Evolutionary conservation across 345 rosid genomes (phyloP).

Genomic region (Populus tremula): DNA sequence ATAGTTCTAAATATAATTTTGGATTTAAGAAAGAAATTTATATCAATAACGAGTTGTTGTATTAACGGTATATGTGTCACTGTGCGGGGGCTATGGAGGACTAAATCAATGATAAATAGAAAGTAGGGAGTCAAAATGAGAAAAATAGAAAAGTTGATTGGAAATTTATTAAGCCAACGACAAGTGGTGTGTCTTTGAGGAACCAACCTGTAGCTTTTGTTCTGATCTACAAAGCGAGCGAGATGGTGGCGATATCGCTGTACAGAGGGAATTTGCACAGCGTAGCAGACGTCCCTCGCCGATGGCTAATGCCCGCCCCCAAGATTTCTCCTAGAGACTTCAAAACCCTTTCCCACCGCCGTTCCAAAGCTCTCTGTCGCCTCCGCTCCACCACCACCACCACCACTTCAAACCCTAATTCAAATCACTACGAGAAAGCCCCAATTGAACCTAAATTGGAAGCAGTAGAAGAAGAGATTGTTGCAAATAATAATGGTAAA

Average conservation of each 20-base stretch:
- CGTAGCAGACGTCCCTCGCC: conserved; percentile 67
- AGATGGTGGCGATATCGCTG: conserved; percentile 82
- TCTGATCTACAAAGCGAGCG: background rate
- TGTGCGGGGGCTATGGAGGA: background rate
- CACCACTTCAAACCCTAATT: conserved; percentile 18
- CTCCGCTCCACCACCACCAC: conserved; percentile 29
- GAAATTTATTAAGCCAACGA: background rate
- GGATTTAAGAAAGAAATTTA: no score
- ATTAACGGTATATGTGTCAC: no score
- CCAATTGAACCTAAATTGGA: background rate
- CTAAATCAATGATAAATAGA: background rate
- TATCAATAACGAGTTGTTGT: no score
- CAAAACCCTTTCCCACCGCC: conserved; percentile 61
- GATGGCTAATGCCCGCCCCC: conserved; percentile 67
- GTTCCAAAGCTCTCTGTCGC: conserved; percentile 53
- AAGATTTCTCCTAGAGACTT: conserved; percentile 59
- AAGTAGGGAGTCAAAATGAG: background rate
- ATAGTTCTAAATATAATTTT: no score
- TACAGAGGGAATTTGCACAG: conserved; percentile 91
- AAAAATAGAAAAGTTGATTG: background rate
- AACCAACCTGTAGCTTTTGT: background rate
- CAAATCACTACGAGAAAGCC: background rate
- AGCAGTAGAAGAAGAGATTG: background rate
- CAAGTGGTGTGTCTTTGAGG: background rate
- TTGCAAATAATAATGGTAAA: background rate